Evolutionary conservation across 768 basidiomycete genomes (phyloP).

Genomic region (Suillus placidus): DNA sequence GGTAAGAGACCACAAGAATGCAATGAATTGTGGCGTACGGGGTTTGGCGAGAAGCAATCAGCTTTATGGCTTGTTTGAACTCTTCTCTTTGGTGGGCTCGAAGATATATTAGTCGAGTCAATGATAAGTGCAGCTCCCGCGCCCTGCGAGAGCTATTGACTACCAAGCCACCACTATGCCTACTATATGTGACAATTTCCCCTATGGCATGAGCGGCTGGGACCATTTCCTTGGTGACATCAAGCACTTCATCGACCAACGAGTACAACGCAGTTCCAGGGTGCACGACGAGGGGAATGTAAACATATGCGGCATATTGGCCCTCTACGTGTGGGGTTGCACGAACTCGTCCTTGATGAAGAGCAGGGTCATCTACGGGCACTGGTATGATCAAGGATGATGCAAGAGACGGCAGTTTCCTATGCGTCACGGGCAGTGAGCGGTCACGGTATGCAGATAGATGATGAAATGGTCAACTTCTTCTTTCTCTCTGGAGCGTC

Average conservation of each 20-base stretch:
- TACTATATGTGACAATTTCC: constrained; percentile 12
- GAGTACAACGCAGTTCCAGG: constrained; percentile 46
- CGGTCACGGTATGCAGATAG: not conserved
- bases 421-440: constrained; percentile 23
- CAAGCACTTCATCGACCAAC: constrained; percentile 48
- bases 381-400: constrained; percentile 45
- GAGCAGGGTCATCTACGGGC: constrained; percentile 72
- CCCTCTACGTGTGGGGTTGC: constrained; percentile 82
- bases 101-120: constrained; percentile 81
- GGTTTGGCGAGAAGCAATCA: constrained; percentile 46
- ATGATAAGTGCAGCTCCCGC: constrained; percentile 76
- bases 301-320: constrained; percentile 82
- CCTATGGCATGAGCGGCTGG: constrained; percentile 53
- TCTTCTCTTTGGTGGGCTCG: constrained; percentile 79
- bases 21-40: constrained; percentile 41
- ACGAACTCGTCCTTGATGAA: constrained; percentile 84
- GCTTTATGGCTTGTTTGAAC: constrained; percentile 62
- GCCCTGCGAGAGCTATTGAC: constrained; percentile 19
- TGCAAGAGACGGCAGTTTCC: constrained; percentile 66
- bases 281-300: constrained; percentile 59
- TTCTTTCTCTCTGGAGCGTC: constrained; percentile 39
- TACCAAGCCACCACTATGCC: constrained; percentile 9
- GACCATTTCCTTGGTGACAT: constrained; percentile 45
- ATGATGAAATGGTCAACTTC: constrained; percentile 34
- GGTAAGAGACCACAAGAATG: constrained; percentile 10